Conservation (phyloP, 768 basidiomycete species). For the Coprinopsis strossmayeri region DNA sequence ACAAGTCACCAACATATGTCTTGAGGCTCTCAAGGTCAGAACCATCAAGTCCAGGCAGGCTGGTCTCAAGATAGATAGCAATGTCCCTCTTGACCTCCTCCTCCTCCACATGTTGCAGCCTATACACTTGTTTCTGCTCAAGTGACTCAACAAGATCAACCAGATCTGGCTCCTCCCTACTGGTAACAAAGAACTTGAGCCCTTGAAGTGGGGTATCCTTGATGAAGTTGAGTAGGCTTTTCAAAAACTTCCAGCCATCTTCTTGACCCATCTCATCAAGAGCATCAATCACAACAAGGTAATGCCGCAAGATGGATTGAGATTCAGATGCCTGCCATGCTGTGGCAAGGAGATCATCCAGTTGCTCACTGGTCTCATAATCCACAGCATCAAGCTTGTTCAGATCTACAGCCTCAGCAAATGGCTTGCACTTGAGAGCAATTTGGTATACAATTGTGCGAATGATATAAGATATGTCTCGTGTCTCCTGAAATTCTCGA, state of each 20-base stretch:
- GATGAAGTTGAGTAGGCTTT: conserved; percentile 13
- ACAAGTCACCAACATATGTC: conserved; percentile 16
- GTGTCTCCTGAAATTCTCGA: conserved; percentile 18
- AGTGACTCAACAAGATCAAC: conserved; percentile 8
- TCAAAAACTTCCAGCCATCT: conserved; percentile 13
- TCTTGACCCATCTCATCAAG: conserved; percentile 15
- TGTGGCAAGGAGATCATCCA: conserved; percentile 11
- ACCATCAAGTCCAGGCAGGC: conserved; percentile 16
- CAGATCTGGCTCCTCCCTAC: conserved; percentile 15
- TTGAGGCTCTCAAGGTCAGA: conserved; percentile 12
- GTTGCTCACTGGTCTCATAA: conserved; percentile 9
- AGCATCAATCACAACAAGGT: conserved; percentile 19
- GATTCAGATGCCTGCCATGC: conserved; percentile 12
- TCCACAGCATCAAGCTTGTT: conserved; percentile 8
- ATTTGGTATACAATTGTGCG: conserved; percentile 21
- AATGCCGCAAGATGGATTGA: conserved; percentile 3
- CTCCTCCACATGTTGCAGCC: conserved; percentile 9
- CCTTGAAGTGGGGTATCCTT: conserved; percentile 8
- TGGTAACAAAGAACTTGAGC: conserved; percentile 19
- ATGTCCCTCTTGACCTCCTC: conserved; percentile 7
- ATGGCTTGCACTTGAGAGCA: conserved; percentile 17
- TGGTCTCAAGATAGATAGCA: conserved; percentile 3
- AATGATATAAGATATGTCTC: conserved; percentile 13
- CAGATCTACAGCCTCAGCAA: conserved; percentile 12
- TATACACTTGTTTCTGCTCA: neutral